Conservation (phyloP, 176 grass and related monocot species). For the Aegilops speltoides region DNA sequence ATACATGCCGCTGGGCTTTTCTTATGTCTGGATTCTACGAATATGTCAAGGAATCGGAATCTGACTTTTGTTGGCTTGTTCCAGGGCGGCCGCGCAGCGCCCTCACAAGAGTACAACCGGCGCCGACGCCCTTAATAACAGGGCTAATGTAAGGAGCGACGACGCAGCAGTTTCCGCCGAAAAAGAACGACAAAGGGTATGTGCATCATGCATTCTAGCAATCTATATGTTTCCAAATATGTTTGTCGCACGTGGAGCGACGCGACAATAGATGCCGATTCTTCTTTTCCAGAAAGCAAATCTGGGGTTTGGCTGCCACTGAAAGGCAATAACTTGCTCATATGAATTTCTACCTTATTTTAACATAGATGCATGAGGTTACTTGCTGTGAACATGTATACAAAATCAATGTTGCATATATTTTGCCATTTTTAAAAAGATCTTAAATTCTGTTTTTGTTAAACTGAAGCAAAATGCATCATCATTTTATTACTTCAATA, state of each 20-base stretch:
- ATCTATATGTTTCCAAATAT: background rate
- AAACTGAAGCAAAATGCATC: background rate
- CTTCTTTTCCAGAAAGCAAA: background rate
- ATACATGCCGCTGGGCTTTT: background rate
- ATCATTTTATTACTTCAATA: background rate
- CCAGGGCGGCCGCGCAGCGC: conserved; percentile 16
- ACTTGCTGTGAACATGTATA: background rate
- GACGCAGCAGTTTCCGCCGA: conserved; percentile 4
- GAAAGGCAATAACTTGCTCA: background rate
- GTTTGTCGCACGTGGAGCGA: background rate
- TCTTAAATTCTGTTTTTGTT: background rate
- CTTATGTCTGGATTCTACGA: background rate
- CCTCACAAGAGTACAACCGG: conserved; percentile 25
- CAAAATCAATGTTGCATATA: background rate
- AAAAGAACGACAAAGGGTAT: conserved; percentile 37
- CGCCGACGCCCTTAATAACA: background rate
- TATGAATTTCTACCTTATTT: background rate
- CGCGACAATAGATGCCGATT: background rate
- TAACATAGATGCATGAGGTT: background rate
- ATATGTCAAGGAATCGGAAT: background rate
- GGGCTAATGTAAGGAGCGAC: conserved; percentile 31
- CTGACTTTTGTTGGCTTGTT: conserved; percentile 2
- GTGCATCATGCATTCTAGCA: background rate
- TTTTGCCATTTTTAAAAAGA: background rate
- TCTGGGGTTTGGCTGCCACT: background rate